Conservation (phyloP, 1,284 basidiomycete genomes). For the Heimioporus punctisporus region DNA sequence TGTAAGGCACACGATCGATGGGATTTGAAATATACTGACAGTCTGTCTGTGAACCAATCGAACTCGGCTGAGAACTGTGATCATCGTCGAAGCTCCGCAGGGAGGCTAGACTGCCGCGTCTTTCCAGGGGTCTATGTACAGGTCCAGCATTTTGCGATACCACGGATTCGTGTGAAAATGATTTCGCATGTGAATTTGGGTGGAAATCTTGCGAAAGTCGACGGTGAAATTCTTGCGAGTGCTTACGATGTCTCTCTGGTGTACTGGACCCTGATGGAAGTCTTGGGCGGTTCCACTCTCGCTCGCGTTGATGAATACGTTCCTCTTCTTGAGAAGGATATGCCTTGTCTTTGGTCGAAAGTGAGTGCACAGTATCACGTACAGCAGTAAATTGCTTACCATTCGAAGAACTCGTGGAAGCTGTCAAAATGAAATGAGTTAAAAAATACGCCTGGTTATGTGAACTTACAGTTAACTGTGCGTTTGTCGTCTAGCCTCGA, state of each 20-base stretch:
- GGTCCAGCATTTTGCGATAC: slow-evolving; percentile 23
- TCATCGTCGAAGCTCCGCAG: slow-evolving; percentile 39
- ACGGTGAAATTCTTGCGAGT: slow-evolving; percentile 24
- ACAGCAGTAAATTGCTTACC: slow-evolving; percentile 13
- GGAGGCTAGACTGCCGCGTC: slow-evolving; percentile 39
- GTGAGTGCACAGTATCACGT: slow-evolving; percentile 8
- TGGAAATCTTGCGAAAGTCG: slow-evolving; percentile 32
- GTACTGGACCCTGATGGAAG: slow-evolving; percentile 22
- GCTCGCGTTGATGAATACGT: slow-evolving; percentile 34
- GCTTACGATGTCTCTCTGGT: slow-evolving; percentile 32
- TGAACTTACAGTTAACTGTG: slow-evolving; percentile 22
- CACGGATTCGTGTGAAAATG: slow-evolving; percentile 21
- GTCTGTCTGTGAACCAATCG: slow-evolving; percentile 46
- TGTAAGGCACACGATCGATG: background rate
- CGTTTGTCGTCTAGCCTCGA: slow-evolving; percentile 10
- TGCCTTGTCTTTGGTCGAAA: slow-evolving; percentile 10
- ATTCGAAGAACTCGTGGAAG: slow-evolving; percentile 12
- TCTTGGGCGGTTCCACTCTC: slow-evolving; percentile 38
- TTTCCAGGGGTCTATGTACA: slow-evolving; percentile 19
- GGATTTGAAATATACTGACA: slow-evolving; percentile 36
- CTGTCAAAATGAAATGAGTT: slow-evolving; percentile 17
- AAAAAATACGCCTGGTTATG: background rate
- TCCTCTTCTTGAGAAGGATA: slow-evolving; percentile 24
- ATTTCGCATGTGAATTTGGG: slow-evolving; percentile 25
- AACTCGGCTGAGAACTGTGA: slow-evolving; percentile 43